Evolutionary conservation across 2,329 filamentous ascomycete genomes (phyloP), one percentile per base, ranked within the genome.

Genomic region (Rosellinia necatrix): DNA sequence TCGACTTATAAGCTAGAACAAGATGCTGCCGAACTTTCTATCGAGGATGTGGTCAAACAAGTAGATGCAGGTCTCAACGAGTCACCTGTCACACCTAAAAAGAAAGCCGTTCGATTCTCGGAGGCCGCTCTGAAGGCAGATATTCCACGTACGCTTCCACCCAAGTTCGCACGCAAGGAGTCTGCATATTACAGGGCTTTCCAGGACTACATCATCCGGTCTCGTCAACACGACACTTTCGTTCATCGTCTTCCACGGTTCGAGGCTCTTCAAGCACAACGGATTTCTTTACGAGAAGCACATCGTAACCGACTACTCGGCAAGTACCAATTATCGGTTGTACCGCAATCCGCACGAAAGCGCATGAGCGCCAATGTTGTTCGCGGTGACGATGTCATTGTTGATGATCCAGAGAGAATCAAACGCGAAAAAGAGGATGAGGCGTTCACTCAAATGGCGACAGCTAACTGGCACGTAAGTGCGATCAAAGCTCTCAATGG

Each of bases 141-240:
- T 32, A 71, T 78, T 37, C 79, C 81, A 21, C 78, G 78, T 64
- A 74, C 73, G 30, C 74, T 85, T 15, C 82, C 82, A 8, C 75
- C 81, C 52, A 76, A 80, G 73, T 73, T 86, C 25, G 54, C 72
- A 21, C 79, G 78, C 54, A 78, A 83, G 68, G 90, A 94, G 67
- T 87, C 88, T 3, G 89, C 92, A 4, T 97, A 96, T 74, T 93
- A 92, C 75, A 88, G 90, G 59, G 91, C 91, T 8, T 97, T 96
- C 71, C 86, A 91, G 64, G 86, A 88, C 68, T 82, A 90, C 63
- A 77, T 87, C 41, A 81, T 89, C 56, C 83, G 84, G 27, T 85
- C 84, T 12, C 85, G 84, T 53, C 78, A 80, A 49, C 77, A 80
- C 15, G 94, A 97, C 72, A 86, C 88, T 8, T 96, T 96, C 70